Evolutionary conservation across 164 flowering plant genomes (phyloP).

Genomic region (Nymphaea thermarum): DNA sequence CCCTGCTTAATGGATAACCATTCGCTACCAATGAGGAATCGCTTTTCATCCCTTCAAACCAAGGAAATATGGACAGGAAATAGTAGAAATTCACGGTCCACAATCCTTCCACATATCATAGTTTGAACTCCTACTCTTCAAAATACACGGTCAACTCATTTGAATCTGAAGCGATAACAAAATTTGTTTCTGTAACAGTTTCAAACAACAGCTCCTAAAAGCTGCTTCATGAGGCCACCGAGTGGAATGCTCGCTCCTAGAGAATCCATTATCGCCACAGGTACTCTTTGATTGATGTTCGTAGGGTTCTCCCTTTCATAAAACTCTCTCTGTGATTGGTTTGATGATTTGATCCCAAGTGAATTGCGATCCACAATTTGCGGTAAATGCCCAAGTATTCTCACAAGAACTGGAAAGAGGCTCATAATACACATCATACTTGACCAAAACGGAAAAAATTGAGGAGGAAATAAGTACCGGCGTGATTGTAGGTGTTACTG

Average conservation of each 20-base stretch:
- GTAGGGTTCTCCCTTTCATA: too few relatives aligned
- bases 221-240: conserved; percentile 3
- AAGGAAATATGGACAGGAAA: too few relatives aligned
- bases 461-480: too few relatives aligned
- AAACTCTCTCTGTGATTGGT: neutral
- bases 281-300: neutral
- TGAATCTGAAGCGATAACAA: neutral
- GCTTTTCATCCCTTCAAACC: too few relatives aligned
- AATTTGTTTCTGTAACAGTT: neutral
- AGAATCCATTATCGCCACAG: conserved; percentile 2
- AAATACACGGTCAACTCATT: neutral
- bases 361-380: too few relatives aligned
- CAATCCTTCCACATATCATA: neutral
- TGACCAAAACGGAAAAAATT: too few relatives aligned
- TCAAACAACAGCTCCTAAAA: conserved; percentile 1
- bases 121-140: neutral
- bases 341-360: neutral
- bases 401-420: too few relatives aligned
- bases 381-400: too few relatives aligned
- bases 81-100: neutral
- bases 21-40: too few relatives aligned
- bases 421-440: too few relatives aligned
- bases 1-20: too few relatives aligned
- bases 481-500: neutral
- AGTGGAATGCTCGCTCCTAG: conserved; percentile 1